Evolutionary conservation across 805 yeast species (phyloP), one percentile per base, ranked within the genome.

Genomic region (Komagataella phaffii): DNA sequence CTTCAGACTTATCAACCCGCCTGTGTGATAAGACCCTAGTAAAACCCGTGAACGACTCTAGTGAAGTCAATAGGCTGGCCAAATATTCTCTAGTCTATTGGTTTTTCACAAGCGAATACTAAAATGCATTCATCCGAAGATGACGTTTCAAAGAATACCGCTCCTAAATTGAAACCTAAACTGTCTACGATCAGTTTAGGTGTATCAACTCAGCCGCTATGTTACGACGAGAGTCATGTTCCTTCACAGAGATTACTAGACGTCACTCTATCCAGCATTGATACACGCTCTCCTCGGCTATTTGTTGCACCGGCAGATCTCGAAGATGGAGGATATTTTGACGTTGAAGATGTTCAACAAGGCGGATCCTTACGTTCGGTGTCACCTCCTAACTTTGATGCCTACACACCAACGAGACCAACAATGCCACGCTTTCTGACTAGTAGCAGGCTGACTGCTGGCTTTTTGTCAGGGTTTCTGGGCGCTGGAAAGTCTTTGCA

Each of bases 191-290:
- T 30, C 40, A 30, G 40, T 30, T 14, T 30, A 8, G 40, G n/a
- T 30, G 40, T 8, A 10, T 10, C 14, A 30, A 10, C 40, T 14
- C 40, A 30, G 10, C 40, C 40, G 14, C 40, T 30, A 5, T 8
- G 5, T 14, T 30, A 30, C 10, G n/a, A 30, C 10, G 40, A 10
- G 14, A 30, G 14, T 4, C 51, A 49, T 44, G 18, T 23, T 3
- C 51, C 51, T n/a, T 49, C 51, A 5, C 44, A 24, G 21, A 10
- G 10, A n/a, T 17, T 49, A 5, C 24, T 49, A 14, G 48, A 49
- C 24, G 47, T 48, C 23, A 19, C 51, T 3, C 44, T 24, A 23
- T 23, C 30, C 43, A 24, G 44, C 44, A 5, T 30, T 30, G 45
- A 47, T 14, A 45, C 46, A 17, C 18, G 51, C 23, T 49, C 51